These are phyloP conservation scores for Entomortierella chlamydospora DNA, from an alignment of 192 early-diverging fungal genomes.

Conservation along the genomic window DNA sequence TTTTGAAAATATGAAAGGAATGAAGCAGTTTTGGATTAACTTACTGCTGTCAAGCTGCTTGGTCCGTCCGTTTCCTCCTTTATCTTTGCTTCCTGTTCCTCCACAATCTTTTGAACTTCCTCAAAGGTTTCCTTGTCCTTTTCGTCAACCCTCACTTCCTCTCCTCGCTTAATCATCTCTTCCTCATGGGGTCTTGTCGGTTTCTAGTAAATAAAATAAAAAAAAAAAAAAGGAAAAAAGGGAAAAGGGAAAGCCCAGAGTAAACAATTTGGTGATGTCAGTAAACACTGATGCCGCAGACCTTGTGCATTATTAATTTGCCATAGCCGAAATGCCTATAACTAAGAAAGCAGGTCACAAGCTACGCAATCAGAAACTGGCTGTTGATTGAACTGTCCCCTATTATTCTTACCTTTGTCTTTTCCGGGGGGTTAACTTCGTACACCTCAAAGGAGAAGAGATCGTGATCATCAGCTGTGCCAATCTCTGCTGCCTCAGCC, in stretches of 20 bases:
- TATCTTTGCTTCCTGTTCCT: constrained; percentile 31
- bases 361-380: too few species aligned
- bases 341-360: too few species aligned
- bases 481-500: constrained; percentile 49
- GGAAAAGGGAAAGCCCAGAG: background rate
- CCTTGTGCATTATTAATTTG: too few species aligned
- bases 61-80: constrained; percentile 32
- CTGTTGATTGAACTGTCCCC: too few species aligned
- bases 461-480: constrained; percentile 81
- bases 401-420: constrained; percentile 41
- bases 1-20: too few species aligned
- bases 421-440: constrained; percentile 70
- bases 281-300: too few species aligned
- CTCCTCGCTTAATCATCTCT: constrained; percentile 38
- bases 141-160: constrained; percentile 28
- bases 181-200: constrained; percentile 41
- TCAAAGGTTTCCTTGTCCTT: constrained; percentile 31
- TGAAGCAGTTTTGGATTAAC: too few species aligned
- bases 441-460: constrained; percentile 73
- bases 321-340: too few species aligned
- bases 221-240: background rate
- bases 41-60: constrained; percentile 27
- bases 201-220: constrained; percentile 13
- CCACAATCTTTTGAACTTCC: constrained; percentile 46
- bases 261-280: background rate